phyloP scores from a whole-genome alignment of 163 green algal genomes.

The Scenedesmus sp. region DNA sequence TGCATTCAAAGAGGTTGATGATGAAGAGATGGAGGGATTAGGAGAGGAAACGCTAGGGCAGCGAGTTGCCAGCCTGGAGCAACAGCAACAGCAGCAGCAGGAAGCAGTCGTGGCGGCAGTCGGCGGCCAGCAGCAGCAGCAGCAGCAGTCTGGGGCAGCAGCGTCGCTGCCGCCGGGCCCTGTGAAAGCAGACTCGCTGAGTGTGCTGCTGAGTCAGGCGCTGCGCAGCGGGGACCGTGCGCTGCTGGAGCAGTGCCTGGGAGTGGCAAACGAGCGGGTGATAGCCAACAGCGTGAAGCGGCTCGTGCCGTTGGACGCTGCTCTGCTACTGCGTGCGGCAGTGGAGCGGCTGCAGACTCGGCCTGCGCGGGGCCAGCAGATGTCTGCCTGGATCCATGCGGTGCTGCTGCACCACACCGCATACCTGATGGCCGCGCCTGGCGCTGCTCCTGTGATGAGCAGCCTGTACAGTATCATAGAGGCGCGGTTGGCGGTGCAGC shows the following conservation, averaged over 20 bases:
- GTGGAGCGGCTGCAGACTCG: conserved; percentile 77
- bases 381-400: conserved; percentile 82
- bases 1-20: conserved; percentile 28
- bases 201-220: conserved; percentile 82
- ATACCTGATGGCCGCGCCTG: conserved; percentile 81
- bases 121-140: conserved; percentile 29
- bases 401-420: conserved; percentile 83
- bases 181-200: conserved; percentile 79
- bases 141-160: conserved; percentile 21
- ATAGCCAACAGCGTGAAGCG: conserved; percentile 78
- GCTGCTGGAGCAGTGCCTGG: conserved; percentile 83
- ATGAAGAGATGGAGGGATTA: conserved; percentile 55
- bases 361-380: conserved; percentile 69
- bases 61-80: conserved; percentile 71
- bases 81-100: conserved; percentile 39
- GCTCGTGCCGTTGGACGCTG: conserved; percentile 75
- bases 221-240: conserved; percentile 74
- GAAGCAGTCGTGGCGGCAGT: conserved; percentile 19
- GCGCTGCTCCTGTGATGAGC: conserved; percentile 64
- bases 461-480: conserved; percentile 82
- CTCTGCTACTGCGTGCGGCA: conserved; percentile 69
- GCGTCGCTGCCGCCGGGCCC: conserved; percentile 51
- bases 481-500: conserved; percentile 70
- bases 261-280: conserved; percentile 60
- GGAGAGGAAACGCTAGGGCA: conserved; percentile 69